A percentile compares a stretch with the other conserved stretches of the same genome.
These are phyloP conservation scores for Termitomyces sp. DNA, from an alignment of 768 basidiomycete genomes.

Conservation along the genomic window DNA sequence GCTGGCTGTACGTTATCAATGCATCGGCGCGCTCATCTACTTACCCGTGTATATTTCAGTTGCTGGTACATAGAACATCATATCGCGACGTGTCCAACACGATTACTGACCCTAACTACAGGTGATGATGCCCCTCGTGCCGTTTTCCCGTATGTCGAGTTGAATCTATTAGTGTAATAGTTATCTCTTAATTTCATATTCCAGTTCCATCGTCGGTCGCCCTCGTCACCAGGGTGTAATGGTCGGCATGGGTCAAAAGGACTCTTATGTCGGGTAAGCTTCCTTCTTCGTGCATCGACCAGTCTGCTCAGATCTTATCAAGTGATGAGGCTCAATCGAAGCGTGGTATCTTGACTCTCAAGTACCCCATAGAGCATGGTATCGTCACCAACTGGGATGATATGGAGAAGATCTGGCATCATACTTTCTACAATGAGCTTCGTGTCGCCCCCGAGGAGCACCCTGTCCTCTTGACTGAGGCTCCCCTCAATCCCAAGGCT, in stretches of 20 bases:
- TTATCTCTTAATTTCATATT: constrained; percentile 1
- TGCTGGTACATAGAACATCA: constrained; percentile 42
- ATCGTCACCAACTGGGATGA: constrained; percentile 99
- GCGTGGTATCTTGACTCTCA: constrained; percentile 89
- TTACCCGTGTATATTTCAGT: constrained; percentile 32
- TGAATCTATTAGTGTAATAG: background rate
- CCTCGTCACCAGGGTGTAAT: constrained; percentile 94
- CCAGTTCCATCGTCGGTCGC: constrained; percentile 88
- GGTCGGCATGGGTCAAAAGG: constrained; percentile 97
- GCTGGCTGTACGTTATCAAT: constrained; percentile 78
- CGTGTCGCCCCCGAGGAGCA: constrained; percentile 92
- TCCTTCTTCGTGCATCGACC: background rate
- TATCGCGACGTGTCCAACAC: background rate
- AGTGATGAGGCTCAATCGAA: constrained; percentile 92
- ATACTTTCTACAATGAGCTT: constrained; percentile 95
- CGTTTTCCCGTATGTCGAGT: constrained; percentile 82
- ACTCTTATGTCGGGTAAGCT: constrained; percentile 88
- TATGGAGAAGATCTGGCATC: constrained; percentile 99
- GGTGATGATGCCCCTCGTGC: constrained; percentile 89
- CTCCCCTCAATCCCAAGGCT: constrained; percentile 88
- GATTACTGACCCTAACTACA: constrained; percentile 22
- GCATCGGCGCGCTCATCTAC: constrained; percentile 12
- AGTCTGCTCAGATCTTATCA: constrained; percentile 13
- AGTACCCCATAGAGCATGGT: constrained; percentile 93
- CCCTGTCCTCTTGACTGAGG: constrained; percentile 88